Evolutionary conservation across 257 asterid genomes (phyloP).

Genomic region (Echites panduratus): DNA sequence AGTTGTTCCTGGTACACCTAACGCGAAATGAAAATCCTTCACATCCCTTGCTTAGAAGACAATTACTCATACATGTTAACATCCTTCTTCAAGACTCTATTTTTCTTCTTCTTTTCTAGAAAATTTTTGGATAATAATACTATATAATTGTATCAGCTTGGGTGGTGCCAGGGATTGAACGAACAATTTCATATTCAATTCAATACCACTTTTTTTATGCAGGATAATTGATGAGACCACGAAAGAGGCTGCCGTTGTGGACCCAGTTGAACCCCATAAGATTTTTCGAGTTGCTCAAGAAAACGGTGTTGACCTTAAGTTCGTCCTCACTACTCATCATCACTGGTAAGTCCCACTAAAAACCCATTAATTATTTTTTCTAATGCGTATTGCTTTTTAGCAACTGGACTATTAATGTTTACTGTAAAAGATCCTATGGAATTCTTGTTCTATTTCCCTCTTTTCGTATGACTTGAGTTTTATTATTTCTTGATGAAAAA

Average conservation of each 20-base stretch:
- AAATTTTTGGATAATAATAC: neutral
- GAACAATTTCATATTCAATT: neutral
- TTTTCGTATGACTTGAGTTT: neutral
- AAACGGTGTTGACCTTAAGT: slow-evolving; percentile 61
- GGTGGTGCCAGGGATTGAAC: neutral
- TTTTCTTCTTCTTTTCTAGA: neutral
- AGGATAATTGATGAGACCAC: slow-evolving; percentile 55
- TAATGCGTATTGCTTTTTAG: neutral
- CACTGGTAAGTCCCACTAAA: slow-evolving; percentile 52
- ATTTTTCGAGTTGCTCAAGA: slow-evolving; percentile 66
- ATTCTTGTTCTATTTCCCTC: neutral
- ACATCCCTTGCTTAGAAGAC: slow-evolving; percentile 23
- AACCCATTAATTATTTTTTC: neutral
- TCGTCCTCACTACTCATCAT: slow-evolving; percentile 92
- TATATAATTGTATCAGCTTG: neutral
- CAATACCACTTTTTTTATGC: neutral
- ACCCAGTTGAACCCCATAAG: slow-evolving; percentile 90
- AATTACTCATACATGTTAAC: slow-evolving; percentile 21
- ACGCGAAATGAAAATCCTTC: slow-evolving; percentile 20
- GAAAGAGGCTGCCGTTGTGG: slow-evolving; percentile 86
- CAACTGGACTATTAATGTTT: too few species aligned
- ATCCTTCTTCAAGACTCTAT: neutral
- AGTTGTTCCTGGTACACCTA: neutral
- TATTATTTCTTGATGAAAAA: neutral
- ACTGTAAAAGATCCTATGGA: too few species aligned